These are phyloP conservation scores for Penicillium freii DNA, from an alignment of 2,329 filamentous ascomycete genomes.

Conservation along the genomic window DNA sequence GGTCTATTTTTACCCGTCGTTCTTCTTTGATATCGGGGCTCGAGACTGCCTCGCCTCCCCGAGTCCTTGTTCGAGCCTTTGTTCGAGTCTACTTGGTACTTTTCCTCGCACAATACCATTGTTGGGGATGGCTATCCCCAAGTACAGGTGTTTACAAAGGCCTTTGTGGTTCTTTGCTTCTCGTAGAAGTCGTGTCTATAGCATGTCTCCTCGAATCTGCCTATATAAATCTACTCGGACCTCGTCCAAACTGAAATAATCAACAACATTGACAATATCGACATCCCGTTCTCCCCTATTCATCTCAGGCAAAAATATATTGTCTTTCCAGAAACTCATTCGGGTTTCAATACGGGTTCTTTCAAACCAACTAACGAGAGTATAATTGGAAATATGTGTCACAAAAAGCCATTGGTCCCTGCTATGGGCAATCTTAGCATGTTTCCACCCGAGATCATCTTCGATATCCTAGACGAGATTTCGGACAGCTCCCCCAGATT, in stretches of 20 bases:
- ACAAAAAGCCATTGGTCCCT: not conserved
- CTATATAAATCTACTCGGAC: not conserved
- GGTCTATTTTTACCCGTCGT: not conserved
- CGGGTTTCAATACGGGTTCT: not conserved
- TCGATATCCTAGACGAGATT: conserved; percentile 7
- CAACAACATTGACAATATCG: not conserved
- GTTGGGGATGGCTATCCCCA: not conserved
- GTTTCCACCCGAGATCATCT: conserved; percentile 11
- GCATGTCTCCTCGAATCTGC: not conserved
- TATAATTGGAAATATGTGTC: not conserved
- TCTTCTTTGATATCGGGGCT: not conserved
- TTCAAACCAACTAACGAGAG: not conserved
- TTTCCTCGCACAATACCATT: not conserved
- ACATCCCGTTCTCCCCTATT: not conserved
- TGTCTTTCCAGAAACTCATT: not conserved
- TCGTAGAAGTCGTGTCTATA: not conserved
- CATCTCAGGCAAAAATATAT: not conserved
- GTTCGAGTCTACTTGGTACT: not conserved
- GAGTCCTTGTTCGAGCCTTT: not conserved
- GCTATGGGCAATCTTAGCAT: conserved; percentile 3
- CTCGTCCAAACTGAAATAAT: not conserved
- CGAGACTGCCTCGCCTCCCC: not conserved
- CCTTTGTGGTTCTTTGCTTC: not conserved
- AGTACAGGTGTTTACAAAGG: not conserved
- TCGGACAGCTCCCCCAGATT: not conserved